Conservation (phyloP, 2,329 filamentous ascomycete genomes). For the Metarhizium sp. region DNA sequence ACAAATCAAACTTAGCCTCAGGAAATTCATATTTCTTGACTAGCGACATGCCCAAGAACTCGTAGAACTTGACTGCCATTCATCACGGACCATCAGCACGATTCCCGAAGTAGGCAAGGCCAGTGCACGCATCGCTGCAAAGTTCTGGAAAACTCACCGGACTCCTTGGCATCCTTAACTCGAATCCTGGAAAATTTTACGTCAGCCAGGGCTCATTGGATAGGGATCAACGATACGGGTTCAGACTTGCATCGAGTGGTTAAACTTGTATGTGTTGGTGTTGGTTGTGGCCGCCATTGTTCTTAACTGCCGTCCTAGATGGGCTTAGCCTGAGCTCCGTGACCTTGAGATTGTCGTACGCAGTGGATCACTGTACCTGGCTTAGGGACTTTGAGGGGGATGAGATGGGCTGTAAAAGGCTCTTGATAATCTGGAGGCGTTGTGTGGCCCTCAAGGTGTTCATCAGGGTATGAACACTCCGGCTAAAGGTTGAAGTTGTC, state of each 20-base stretch:
- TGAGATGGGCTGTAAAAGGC: conserved; percentile 8
- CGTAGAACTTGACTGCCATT: conserved; percentile 75
- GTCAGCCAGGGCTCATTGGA: conserved; percentile 4
- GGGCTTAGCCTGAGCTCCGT: neutral
- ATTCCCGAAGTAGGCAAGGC: neutral
- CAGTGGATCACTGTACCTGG: conserved; percentile 1
- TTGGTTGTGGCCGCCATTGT: conserved; percentile 64
- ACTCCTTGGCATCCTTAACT: conserved; percentile 86
- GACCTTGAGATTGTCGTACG: neutral
- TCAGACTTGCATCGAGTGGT: conserved; percentile 68
- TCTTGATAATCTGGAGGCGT: conserved; percentile 15
- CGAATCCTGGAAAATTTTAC: conserved; percentile 54
- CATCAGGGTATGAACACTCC: conserved; percentile 10
- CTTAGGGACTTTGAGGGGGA: conserved; percentile 4
- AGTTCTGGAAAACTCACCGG: conserved; percentile 36
- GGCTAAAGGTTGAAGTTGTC: neutral
- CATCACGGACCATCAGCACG: neutral
- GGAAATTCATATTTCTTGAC: conserved; percentile 75
- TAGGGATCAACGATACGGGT: neutral
- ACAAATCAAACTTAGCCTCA: conserved; percentile 87
- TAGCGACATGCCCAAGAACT: conserved; percentile 79
- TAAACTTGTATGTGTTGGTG: conserved; percentile 68
- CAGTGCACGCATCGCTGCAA: neutral
- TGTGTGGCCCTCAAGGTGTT: conserved; percentile 15
- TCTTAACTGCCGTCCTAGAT: neutral